Evolutionary conservation across 257 asterid genomes (phyloP).

Genomic region (Ballota nigra): DNA sequence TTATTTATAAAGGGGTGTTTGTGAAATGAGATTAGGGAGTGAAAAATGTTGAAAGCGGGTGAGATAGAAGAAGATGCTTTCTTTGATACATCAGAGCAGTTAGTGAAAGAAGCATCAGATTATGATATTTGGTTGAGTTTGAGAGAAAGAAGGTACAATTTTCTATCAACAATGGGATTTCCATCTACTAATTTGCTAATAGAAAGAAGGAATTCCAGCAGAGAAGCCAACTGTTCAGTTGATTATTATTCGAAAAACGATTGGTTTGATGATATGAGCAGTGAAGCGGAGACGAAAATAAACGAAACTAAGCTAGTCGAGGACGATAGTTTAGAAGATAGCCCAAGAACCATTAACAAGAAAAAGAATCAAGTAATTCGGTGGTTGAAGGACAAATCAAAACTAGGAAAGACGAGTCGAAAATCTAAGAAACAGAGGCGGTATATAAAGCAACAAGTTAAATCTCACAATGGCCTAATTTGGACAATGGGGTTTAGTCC

Average conservation of each 20-base stretch:
- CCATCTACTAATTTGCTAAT: constrained; percentile 22
- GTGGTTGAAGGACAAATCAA: constrained; percentile 51
- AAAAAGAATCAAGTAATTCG: constrained; percentile 35
- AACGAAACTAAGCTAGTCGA: constrained; percentile 2
- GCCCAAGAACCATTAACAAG: not conserved
- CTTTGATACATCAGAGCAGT: constrained; percentile 55
- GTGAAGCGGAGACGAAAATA: constrained; percentile 19
- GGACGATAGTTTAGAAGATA: not conserved
- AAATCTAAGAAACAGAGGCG: constrained; percentile 35
- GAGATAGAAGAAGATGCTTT: constrained; percentile 53
- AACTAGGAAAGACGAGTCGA: not conserved
- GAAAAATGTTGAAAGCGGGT: constrained; percentile 45
- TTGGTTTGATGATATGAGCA: constrained; percentile 33
- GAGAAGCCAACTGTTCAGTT: constrained; percentile 43
- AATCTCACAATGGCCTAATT: constrained; percentile 62
- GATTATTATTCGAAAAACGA: constrained; percentile 45
- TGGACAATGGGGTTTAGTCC: constrained; percentile 82
- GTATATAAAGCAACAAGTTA: constrained; percentile 56
- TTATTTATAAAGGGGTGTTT: constrained; percentile 23
- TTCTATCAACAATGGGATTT: constrained; percentile 47
- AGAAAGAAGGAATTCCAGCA: constrained; percentile 42
- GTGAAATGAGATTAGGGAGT: constrained; percentile 12
- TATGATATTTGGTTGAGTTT: constrained; percentile 72
- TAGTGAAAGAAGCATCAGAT: constrained; percentile 34
- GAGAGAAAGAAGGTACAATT: constrained; percentile 44